Evolutionary conservation across 352 stramenopile genomes (phyloP), one percentile per base, ranked within the genome.

Genomic region (Phytophthora cactorum): DNA sequence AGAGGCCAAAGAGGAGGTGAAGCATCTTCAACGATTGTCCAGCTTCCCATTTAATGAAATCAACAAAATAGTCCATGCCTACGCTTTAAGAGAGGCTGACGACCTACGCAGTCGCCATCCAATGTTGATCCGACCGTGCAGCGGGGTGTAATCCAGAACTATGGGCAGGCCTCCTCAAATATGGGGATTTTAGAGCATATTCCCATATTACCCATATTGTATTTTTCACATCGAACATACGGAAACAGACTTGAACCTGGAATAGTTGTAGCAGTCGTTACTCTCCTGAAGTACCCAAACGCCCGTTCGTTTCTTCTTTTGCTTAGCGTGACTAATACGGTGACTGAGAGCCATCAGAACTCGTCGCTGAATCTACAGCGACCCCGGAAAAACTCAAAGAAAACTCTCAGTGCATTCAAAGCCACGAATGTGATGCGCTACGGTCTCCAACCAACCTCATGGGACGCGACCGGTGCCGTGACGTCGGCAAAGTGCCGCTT

Each of bases 201-300:
- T 50, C 44, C 44, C 44, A 32, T 15, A 50, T 50, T 50, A 27
- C 22, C 44, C 22, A 50, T 50, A 29, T 31, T 31, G n/a, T 10
- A 29, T 6, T 15, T 50, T 50, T 50, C 17, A 31, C 9, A 50
- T 50, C 44, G 44, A 17, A 25, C 44, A n/a, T 50, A 50, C 22
- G 17, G 17, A 22, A 22, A 22, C 0, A 32, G 32, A 50, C 11
- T 7, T 32, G n/a, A 1, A 1, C 3, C 5, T 50, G 27, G 27
- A 7, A 47, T 12, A 47, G 4, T 15, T 27, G 22, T 50, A 1
- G 36, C 8, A 17, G 36, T 43, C 36, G 36, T 15, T 31, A 31
- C 44, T n/a, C 8, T 43, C n/a, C 36, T 3, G 36, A 39, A 39
- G 34, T 14, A 12, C 34, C 34, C 34, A 14, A 39, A 9, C 34